phyloP scores from a whole-genome alignment of 2,329 filamentous ascomycete genomes.

The Grosmannia huntii region DNA sequence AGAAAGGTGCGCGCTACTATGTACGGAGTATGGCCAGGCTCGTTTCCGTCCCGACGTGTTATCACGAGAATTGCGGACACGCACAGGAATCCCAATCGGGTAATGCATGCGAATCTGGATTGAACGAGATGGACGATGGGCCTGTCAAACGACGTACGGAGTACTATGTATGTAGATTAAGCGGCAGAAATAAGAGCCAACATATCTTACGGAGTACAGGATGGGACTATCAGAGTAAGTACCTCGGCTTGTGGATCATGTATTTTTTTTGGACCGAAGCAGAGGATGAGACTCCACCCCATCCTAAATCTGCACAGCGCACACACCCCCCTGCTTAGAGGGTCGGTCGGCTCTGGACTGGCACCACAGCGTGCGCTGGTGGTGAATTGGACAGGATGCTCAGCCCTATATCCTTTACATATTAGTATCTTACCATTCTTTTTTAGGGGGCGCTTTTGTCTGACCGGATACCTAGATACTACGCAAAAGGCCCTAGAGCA shows the following conservation, averaged over 20 bases:
- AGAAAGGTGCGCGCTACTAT: background rate
- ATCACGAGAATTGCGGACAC: background rate
- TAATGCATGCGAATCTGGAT: background rate
- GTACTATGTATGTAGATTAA: no score
- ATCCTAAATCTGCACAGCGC: background rate
- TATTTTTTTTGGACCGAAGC: background rate
- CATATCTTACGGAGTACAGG: no score
- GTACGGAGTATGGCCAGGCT: no score
- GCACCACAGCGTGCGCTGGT: background rate
- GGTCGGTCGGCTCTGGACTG: background rate
- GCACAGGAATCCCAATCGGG: background rate
- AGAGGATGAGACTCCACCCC: no score
- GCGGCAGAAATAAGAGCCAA: no score
- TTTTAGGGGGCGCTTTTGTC: background rate
- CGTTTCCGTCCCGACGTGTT: background rate
- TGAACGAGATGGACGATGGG: no score
- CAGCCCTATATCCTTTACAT: conserved; percentile 9
- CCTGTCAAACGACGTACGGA: no score
- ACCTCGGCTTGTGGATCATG: background rate
- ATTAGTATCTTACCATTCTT: no score
- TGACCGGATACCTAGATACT: background rate
- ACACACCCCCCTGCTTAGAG: background rate
- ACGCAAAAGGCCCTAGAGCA: background rate
- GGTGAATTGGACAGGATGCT: conserved; percentile 2
- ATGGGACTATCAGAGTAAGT: background rate